phyloP scores from a whole-genome alignment of 208 protist genomes.

The Spironucleus salmonicida region DNA sequence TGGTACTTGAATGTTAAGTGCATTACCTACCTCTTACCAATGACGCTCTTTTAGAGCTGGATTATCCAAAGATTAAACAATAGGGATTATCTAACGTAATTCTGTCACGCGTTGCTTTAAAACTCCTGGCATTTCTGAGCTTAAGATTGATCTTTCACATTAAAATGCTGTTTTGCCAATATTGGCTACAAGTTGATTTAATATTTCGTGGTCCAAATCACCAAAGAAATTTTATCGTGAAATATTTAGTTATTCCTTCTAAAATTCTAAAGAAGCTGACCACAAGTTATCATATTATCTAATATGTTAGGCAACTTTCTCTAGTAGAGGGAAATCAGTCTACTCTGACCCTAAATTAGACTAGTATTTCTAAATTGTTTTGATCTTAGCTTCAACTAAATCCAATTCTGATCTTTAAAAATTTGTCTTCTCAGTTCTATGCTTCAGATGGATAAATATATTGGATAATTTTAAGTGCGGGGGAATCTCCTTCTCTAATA shows the following conservation, averaged over 20 bases:
- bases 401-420: not conserved
- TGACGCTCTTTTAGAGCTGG: not conserved
- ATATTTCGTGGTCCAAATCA: not conserved
- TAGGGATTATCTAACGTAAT: not conserved
- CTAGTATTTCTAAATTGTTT: slow-evolving; percentile 15
- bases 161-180: slow-evolving; percentile 15
- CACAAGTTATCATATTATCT: slow-evolving; percentile 8
- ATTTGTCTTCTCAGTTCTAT: not conserved
- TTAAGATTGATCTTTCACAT: not conserved
- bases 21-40: slow-evolving; percentile 11
- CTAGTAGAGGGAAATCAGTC: slow-evolving; percentile 6
- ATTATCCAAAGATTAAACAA: slow-evolving; percentile 21
- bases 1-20: not conserved
- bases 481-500: no score
- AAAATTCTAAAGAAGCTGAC: not conserved
- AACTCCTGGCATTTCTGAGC: not conserved
- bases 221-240: slow-evolving; percentile 19
- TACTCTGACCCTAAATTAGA: not conserved
- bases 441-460: not conserved
- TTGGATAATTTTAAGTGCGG: not conserved
- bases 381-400: not conserved
- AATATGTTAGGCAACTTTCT: not conserved
- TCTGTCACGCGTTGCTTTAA: slow-evolving; percentile 18
- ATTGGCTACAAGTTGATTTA: not conserved
- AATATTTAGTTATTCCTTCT: not conserved